Evolutionary conservation across 2,329 filamentous ascomycete genomes (phyloP).

Genomic region (Epicoccum sorghinum): DNA sequence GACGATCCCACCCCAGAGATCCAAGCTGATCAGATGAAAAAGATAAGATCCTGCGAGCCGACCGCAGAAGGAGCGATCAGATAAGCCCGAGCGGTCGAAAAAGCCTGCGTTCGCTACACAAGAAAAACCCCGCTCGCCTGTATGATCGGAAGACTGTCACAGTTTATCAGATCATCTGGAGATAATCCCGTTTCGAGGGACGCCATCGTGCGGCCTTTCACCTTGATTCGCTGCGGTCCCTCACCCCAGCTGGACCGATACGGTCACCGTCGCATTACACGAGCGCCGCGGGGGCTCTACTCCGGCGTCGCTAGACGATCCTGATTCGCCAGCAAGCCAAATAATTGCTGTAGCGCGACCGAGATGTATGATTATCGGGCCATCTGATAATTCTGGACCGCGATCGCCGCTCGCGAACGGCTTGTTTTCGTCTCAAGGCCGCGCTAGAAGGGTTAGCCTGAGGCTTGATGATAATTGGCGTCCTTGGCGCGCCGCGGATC

Average conservation of each 20-base stretch:
- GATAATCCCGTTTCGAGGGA: slow-evolving; percentile 7
- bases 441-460: slow-evolving; percentile 19
- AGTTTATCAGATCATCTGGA: slow-evolving; percentile 33
- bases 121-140: slow-evolving; percentile 1
- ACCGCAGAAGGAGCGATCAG: slow-evolving; percentile 25
- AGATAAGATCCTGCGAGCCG: slow-evolving; percentile 31
- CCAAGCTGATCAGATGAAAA: slow-evolving; percentile 31
- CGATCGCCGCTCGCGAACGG: slow-evolving; percentile 18
- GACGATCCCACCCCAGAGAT: not conserved
- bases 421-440: slow-evolving; percentile 15
- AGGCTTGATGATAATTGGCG: slow-evolving; percentile 32
- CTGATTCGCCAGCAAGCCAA: slow-evolving; percentile 7
- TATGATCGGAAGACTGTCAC: not conserved
- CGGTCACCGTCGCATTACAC: slow-evolving; percentile 2
- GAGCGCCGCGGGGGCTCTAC: not conserved
- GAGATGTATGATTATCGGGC: slow-evolving; percentile 27
- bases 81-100: slow-evolving; percentile 21
- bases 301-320: not conserved
- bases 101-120: slow-evolving; percentile 8
- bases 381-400: slow-evolving; percentile 41
- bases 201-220: slow-evolving; percentile 15
- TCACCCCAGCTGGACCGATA: slow-evolving; percentile 1
- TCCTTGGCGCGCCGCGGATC: slow-evolving; percentile 25
- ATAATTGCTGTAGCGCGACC: slow-evolving; percentile 11
- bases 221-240: slow-evolving; percentile 4